Evolutionary conservation across 164 flowering plant species (phyloP).

Genomic region (Umbellularia californica): DNA sequence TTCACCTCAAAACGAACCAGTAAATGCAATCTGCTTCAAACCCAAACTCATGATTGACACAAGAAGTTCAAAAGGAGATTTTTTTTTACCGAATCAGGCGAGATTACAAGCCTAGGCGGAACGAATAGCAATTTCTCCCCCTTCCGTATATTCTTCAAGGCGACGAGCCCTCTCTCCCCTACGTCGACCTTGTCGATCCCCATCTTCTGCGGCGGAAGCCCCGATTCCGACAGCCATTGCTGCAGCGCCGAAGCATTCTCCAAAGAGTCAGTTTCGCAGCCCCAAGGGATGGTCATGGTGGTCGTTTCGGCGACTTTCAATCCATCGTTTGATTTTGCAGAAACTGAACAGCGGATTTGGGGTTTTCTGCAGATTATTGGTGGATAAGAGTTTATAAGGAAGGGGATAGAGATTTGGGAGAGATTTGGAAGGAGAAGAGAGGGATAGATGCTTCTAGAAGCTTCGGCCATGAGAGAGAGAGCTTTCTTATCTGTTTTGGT

Average conservation of each 20-base stretch:
- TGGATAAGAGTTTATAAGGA: constrained; percentile 2
- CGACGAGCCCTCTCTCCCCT: constrained; percentile 92
- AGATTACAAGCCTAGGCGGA: constrained; percentile 76
- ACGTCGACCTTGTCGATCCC: constrained; percentile 62
- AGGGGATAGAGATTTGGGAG: constrained; percentile 19
- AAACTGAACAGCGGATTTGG: constrained; percentile 43
- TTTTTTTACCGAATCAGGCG: constrained; percentile 63
- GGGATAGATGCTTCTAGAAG: constrained; percentile 37
- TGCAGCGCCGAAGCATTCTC: constrained; percentile 73
- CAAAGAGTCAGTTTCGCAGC: constrained; percentile 77
- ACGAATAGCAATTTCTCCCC: constrained; percentile 92
- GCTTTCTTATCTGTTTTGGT: constrained; percentile 22
- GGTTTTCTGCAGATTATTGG: constrained; percentile 2
- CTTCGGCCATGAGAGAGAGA: constrained; percentile 44
- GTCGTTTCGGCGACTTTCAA: constrained; percentile 7
- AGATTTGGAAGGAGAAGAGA: constrained; percentile 28
- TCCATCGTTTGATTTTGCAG: constrained; percentile 27
- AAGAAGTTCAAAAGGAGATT: background rate
- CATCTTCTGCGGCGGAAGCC: constrained; percentile 90
- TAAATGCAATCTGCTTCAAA: background rate
- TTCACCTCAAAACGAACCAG: background rate
- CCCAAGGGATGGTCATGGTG: constrained; percentile 55
- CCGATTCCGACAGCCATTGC: constrained; percentile 69
- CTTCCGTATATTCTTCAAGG: constrained; percentile 73
- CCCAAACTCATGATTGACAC: background rate